Percentiles rank a stretch among this genome's conserved stretches.
These are phyloP conservation scores for Chloranthus sessilifolius DNA, from an alignment of 164 flowering plant species.

Conservation along the genomic window DNA sequence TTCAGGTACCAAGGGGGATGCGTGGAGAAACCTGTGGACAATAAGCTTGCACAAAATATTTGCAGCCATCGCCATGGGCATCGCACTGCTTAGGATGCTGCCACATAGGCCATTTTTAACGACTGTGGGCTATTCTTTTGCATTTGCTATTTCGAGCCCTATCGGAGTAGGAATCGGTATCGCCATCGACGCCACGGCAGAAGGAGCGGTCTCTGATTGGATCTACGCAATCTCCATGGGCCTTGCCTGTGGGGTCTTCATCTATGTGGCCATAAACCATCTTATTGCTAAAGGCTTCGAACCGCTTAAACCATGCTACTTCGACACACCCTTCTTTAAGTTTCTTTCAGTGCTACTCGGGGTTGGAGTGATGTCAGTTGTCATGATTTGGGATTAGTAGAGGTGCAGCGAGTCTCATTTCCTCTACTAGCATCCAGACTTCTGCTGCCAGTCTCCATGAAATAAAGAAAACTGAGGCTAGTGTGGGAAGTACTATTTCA, in stretches of 20 bases:
- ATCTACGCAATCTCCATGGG: constrained; percentile 75
- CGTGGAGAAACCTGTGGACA: constrained; percentile 87
- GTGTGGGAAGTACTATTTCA: not conserved
- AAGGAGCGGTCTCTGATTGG: constrained; percentile 72
- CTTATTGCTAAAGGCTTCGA: constrained; percentile 67
- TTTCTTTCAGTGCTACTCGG: constrained; percentile 62
- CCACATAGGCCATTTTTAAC: constrained; percentile 57
- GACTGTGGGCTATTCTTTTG: constrained; percentile 57
- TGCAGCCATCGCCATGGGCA: constrained; percentile 84
- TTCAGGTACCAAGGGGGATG: constrained; percentile 54
- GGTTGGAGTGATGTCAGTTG: constrained; percentile 65
- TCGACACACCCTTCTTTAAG: constrained; percentile 58
- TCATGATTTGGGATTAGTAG: constrained; percentile 74
- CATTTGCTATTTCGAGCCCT: constrained; percentile 82
- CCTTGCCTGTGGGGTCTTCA: constrained; percentile 74
- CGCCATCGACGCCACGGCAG: constrained; percentile 58
- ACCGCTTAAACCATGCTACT: constrained; percentile 31
- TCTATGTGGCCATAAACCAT: constrained; percentile 80
- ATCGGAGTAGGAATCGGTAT: constrained; percentile 81
- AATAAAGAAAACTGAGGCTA: not conserved
- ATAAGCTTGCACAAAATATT: constrained; percentile 79
- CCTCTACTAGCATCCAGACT: not conserved
- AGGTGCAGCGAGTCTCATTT: not conserved
- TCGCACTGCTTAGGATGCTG: constrained; percentile 70
- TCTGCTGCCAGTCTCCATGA: not conserved